Conservation (phyloP, 352 stramenopile genomes). For the Halophytophthora polymorphica region DNA sequence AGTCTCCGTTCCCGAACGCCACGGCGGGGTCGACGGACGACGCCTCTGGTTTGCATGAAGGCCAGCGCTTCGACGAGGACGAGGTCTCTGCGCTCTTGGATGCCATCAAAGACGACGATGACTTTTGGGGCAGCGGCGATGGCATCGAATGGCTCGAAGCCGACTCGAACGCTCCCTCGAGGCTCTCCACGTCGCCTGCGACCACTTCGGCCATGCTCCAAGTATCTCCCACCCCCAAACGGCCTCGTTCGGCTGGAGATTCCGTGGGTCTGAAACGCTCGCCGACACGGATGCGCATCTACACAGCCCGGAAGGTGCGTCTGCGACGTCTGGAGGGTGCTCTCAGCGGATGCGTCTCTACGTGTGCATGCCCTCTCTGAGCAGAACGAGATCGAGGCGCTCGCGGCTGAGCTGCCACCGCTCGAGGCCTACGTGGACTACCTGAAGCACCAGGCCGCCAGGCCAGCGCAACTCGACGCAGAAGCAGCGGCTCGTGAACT, state of each 20-base stretch:
- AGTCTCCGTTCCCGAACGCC: no score
- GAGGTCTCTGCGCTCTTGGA: no score
- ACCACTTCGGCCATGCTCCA: not conserved
- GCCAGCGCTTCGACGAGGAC: no score
- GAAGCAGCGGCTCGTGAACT: constrained; percentile 31
- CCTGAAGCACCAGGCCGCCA: constrained; percentile 30
- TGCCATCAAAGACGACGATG: no score
- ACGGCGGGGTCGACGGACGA: not conserved
- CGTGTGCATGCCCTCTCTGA: not conserved
- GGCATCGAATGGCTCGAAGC: no score
- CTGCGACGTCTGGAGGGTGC: no score
- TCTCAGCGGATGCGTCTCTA: not conserved
- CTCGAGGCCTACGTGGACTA: constrained; percentile 33
- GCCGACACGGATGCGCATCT: constrained; percentile 18
- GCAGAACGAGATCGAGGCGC: constrained; percentile 29
- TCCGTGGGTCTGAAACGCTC: constrained; percentile 8
- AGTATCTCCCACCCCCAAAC: constrained; percentile 2
- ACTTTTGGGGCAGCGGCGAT: no score
- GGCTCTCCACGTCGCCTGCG: not conserved
- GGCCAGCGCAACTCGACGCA: constrained; percentile 22
- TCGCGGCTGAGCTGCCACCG: constrained; percentile 18
- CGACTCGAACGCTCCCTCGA: constrained; percentile 12
- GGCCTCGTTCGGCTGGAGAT: constrained; percentile 9
- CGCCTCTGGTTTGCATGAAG: not conserved
- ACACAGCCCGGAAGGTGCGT: constrained; percentile 27